Conservation (phyloP, 805 yeast species). For the Hanseniaspora jakobsenii region DNA sequence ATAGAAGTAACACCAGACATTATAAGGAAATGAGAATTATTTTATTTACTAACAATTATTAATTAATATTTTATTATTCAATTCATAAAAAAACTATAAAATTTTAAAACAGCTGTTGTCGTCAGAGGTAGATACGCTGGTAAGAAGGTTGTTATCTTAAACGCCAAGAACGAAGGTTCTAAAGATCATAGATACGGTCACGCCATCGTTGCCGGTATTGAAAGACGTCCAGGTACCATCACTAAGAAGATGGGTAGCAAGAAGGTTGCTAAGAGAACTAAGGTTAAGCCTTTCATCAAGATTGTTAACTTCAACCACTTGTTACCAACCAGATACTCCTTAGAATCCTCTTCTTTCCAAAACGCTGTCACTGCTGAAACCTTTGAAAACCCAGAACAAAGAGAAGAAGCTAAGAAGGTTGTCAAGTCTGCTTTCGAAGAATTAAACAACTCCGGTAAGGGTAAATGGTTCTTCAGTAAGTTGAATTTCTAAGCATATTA, state of each 20-base stretch:
- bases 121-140: slow-evolving; percentile 99
- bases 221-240: slow-evolving; percentile 95
- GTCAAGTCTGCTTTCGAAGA: slow-evolving; percentile 98
- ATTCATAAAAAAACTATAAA: slow-evolving; percentile 18
- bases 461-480: slow-evolving; percentile 99
- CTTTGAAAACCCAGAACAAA: slow-evolving; percentile 93
- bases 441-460: slow-evolving; percentile 98
- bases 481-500: slow-evolving; percentile 58
- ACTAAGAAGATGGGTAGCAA: slow-evolving; percentile 89
- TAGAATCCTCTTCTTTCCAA: slow-evolving; percentile 94
- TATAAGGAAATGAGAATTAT: no score
- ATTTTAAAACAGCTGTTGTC: slow-evolving; percentile 62
- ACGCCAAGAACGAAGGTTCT: slow-evolving; percentile 97
- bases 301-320: slow-evolving; percentile 98
- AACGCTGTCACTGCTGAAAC: slow-evolving; percentile 83
- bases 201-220: slow-evolving; percentile 98
- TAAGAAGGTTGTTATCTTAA: slow-evolving; percentile 98
- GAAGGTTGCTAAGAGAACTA: slow-evolving; percentile 93
- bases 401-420: slow-evolving; percentile 97
- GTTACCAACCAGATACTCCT: slow-evolving; percentile 98
- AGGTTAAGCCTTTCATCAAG: slow-evolving; percentile 98
- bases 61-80: slow-evolving; percentile 5
- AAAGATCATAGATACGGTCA: slow-evolving; percentile 98
- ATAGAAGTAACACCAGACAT: no score
- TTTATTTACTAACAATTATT: slow-evolving; percentile 15